Percentiles rank a stretch among this genome's conserved stretches.
Evolutionary conservation across 2,329 filamentous ascomycete genomes (phyloP).

Genomic region (Thielaviopsis populi): DNA sequence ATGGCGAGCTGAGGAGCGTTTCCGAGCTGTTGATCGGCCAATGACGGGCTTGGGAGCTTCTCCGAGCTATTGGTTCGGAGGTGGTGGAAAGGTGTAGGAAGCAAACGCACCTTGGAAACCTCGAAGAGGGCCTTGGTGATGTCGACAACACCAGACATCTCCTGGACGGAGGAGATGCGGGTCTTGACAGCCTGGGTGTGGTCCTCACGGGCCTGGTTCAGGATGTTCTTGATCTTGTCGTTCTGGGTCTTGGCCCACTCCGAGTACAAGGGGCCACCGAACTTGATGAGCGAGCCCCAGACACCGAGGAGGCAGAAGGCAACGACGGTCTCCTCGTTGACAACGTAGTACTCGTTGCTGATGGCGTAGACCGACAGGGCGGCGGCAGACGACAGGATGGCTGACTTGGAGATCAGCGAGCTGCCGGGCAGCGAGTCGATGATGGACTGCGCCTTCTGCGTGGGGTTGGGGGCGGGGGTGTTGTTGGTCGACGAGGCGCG

Average conservation of each 20-base stretch:
- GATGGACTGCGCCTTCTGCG: constrained; percentile 93
- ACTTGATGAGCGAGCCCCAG: constrained; percentile 85
- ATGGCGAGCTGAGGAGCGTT: neutral
- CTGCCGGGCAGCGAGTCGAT: constrained; percentile 85
- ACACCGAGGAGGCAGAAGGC: constrained; percentile 84
- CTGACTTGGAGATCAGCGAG: constrained; percentile 87
- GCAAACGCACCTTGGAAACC: constrained; percentile 72
- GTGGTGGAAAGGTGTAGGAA: too few relatives aligned
- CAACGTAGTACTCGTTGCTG: constrained; percentile 98
- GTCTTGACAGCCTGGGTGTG: constrained; percentile 92
- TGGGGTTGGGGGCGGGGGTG: constrained; percentile 77
- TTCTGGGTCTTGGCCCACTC: constrained; percentile 84
- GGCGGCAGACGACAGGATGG: constrained; percentile 85
- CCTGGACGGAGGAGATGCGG: constrained; percentile 85
- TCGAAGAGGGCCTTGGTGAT: constrained; percentile 95
- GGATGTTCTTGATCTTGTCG: constrained; percentile 84
- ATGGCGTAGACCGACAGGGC: constrained; percentile 87
- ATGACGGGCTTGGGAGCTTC: neutral
- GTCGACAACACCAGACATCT: constrained; percentile 87
- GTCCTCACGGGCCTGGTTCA: constrained; percentile 86
- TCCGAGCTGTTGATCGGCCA: neutral
- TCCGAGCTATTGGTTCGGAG: neutral
- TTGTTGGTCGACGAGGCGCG: constrained; percentile 41
- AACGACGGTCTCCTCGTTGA: constrained; percentile 97
- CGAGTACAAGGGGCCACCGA: constrained; percentile 79